Evolutionary conservation across 1,139 yeast species (phyloP).

Genomic region (Pichia norvegensis): DNA sequence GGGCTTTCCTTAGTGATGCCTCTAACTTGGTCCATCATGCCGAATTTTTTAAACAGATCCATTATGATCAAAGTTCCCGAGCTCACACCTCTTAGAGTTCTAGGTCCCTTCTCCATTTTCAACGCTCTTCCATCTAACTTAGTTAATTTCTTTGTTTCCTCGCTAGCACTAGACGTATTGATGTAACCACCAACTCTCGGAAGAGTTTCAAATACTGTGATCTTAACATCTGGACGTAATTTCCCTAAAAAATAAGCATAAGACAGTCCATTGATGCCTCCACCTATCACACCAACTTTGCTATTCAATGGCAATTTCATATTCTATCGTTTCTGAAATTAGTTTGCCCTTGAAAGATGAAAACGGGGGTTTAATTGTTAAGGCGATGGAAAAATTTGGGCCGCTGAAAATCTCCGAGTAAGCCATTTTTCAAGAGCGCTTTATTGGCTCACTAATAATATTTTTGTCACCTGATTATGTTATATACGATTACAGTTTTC

Average conservation of each 20-base stretch:
- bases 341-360: not conserved
- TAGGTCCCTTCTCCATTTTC: slow-evolving; percentile 61
- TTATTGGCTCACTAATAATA: not conserved
- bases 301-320: slow-evolving; percentile 3
- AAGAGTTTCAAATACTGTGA: slow-evolving; percentile 54
- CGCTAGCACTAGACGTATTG: slow-evolving; percentile 33
- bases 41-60: slow-evolving; percentile 46
- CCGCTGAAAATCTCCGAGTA: not conserved
- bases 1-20: slow-evolving; percentile 42
- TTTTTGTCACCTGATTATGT: not conserved
- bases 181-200: slow-evolving; percentile 75
- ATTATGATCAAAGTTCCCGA: slow-evolving; percentile 55
- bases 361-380: not conserved
- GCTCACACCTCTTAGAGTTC: slow-evolving; percentile 65
- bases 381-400: not conserved
- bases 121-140: slow-evolving; percentile 13
- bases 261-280: slow-evolving; percentile 81
- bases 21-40: slow-evolving; percentile 36
- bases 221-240: slow-evolving; percentile 61
- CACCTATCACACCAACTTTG: slow-evolving; percentile 50
- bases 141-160: slow-evolving; percentile 12
- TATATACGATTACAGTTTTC: not conserved
- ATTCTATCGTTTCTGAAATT: not conserved
- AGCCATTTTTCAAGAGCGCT: not conserved
- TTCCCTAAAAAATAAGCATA: slow-evolving; percentile 65